Evolutionary conservation across 257 asterid genomes (phyloP).

Genomic region (Nicotiana sylvestris): DNA sequence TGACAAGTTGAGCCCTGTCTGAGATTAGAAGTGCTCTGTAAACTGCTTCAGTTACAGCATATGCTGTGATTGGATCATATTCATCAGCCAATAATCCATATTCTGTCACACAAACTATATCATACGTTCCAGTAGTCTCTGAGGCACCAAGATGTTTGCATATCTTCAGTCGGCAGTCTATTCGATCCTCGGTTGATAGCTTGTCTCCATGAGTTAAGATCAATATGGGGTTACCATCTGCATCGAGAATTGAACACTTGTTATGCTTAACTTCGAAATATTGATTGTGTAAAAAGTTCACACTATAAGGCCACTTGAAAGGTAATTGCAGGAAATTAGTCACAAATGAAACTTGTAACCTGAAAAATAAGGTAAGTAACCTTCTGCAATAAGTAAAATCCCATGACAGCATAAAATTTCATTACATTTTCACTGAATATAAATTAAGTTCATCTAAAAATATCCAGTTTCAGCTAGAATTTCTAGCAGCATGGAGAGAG

Average conservation of each 20-base stretch:
- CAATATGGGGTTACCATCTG: constrained; percentile 26
- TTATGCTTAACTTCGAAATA: not conserved
- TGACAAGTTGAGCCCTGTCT: constrained; percentile 23
- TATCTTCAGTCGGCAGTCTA: constrained; percentile 22
- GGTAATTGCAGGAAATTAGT: too few species aligned
- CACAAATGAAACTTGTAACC: not conserved
- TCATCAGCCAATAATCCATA: constrained; percentile 26
- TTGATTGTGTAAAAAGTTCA: not conserved
- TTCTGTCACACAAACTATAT: constrained; percentile 27
- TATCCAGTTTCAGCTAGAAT: too few species aligned
- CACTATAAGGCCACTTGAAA: not conserved
- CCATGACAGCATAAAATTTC: not conserved
- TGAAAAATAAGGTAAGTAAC: not conserved
- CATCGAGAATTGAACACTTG: not conserved
- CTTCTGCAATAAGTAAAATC: not conserved
- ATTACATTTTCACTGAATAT: too few species aligned
- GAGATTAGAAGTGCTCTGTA: constrained; percentile 26
- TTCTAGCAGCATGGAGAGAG: too few species aligned
- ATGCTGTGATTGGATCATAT: constrained; percentile 24
- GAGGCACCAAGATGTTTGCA: constrained; percentile 21
- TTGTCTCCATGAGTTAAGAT: constrained; percentile 30
- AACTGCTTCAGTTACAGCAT: constrained; percentile 26
- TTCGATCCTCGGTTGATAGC: constrained; percentile 24
- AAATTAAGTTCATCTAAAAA: too few species aligned
- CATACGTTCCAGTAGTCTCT: constrained; percentile 22